Evolutionary conservation across 148 eudicot genomes (phyloP).

Genomic region (Rhododendron williamsianum): DNA sequence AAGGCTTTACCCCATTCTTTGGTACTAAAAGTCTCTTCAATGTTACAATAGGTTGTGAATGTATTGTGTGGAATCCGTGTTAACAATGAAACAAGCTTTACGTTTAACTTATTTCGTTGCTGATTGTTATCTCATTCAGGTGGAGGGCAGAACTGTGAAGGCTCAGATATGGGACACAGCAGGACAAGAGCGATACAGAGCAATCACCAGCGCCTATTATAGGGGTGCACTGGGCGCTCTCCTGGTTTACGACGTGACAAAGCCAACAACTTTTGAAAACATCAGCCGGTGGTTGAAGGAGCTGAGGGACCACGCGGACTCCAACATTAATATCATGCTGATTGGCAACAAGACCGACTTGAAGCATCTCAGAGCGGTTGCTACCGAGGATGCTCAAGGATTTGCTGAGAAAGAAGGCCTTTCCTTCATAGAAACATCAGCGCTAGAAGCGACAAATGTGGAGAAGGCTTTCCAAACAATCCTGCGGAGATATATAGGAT

Average conservation of each 20-base stretch:
- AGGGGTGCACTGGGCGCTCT: conserved; percentile 27
- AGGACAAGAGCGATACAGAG: conserved; percentile 21
- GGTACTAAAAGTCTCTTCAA: not conserved
- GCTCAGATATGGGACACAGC: conserved; percentile 23
- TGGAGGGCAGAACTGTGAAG: conserved; percentile 23
- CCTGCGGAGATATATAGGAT: conserved; percentile 16
- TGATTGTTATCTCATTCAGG: conserved; percentile 2
- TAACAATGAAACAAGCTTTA: not conserved
- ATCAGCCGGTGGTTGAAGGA: conserved; percentile 26
- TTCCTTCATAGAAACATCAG: conserved; percentile 24
- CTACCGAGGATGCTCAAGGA: conserved; percentile 14
- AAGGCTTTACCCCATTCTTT: not conserved
- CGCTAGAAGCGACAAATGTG: conserved; percentile 19
- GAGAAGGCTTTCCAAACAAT: conserved; percentile 24
- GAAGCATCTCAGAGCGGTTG: conserved; percentile 21
- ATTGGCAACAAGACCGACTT: conserved; percentile 23
- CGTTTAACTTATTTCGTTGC: not conserved
- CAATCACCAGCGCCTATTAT: conserved; percentile 25
- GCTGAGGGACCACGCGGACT: conserved; percentile 47
- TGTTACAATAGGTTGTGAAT: not conserved
- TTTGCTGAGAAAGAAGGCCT: conserved; percentile 29
- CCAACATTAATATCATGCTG: conserved; percentile 25
- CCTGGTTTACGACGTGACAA: conserved; percentile 20
- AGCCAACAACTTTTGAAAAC: conserved; percentile 19
- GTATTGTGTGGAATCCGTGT: not conserved